Base-by-base conservation (phyloP, 441 rosid genomes). In the Erodium moschatum region DNA sequence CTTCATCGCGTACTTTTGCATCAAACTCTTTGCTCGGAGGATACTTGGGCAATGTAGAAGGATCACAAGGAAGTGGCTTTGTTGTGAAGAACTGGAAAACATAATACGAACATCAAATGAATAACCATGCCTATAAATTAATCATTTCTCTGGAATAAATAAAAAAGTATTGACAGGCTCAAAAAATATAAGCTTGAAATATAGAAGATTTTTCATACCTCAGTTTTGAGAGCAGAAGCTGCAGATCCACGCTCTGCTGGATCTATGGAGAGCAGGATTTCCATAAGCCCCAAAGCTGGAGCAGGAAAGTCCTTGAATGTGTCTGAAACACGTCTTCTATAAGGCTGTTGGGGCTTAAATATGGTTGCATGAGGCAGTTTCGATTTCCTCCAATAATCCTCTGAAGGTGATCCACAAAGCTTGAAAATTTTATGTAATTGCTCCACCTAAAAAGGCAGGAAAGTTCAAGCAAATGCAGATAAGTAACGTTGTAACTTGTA, bases 391-490 rank as follows among this genome's bases (percentile, higher is more conserved):
- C 88, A 86, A 74, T 33, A 33, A 33, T 33, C 38, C 38, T 33
- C 38, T 33, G 38, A 33, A 33, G 38, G 38, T 5, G 38, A 86
- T 58, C 90, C 88, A 42, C 90, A 86, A 38, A 86, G 82, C 78
- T 86, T 86, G 68, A 82, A 86, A 67, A 86, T 86, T 71, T 84
- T 82, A 73, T 86, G 90, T 29, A 86, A 68, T 76, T 86, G 90
- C 75, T 86, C 90, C 73, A 86, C 90, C 90, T 86, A 68, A 33
- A 33, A 3, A 33, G 4, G 4, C 38, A 33, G 6, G 38, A 33
- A 33, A 3, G 38, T 33, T 33, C 5, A 33, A 33, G 38, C 38
- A 33, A 33, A 33, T 33, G 38, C 38, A 33, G 38, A 33, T 33
- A 33, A 33, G 38, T 33, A 33, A 33, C 4, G 6, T 33, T 33